Conservation (phyloP, 2,329 filamentous ascomycete species). For the Chaetomiaceae sp. region DNA sequence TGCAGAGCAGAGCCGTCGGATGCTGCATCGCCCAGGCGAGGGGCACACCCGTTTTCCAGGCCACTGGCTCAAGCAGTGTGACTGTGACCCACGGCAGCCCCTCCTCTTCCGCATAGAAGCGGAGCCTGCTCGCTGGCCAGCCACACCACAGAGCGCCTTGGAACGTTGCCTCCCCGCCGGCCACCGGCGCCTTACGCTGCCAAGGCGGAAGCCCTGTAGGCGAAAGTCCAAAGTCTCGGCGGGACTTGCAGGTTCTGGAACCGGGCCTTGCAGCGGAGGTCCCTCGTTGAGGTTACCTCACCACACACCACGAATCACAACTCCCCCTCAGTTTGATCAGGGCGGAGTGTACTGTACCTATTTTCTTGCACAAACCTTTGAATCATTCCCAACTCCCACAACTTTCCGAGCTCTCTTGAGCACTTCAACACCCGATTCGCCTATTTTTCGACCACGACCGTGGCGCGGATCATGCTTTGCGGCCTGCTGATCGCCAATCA, state of each 20-base stretch:
- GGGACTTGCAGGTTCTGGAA: constrained; percentile 18
- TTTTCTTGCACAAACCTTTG: constrained; percentile 4
- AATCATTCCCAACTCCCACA: too few relatives aligned
- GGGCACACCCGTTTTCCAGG: constrained; percentile 9
- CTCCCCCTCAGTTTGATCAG: not conserved
- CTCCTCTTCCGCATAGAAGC: constrained; percentile 17
- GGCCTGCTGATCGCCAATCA: constrained; percentile 15
- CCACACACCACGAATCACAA: not conserved
- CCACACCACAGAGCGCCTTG: not conserved
- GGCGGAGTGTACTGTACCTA: too few relatives aligned
- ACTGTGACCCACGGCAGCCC: not conserved
- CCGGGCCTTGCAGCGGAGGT: constrained; percentile 4
- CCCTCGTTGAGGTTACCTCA: constrained; percentile 10
- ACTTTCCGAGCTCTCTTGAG: too few relatives aligned
- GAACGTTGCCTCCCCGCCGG: too few relatives aligned
- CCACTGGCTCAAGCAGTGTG: not conserved
- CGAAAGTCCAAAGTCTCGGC: not conserved
- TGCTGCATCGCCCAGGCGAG: constrained; percentile 18
- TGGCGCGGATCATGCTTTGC: constrained; percentile 18
- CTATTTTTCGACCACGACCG: not conserved
- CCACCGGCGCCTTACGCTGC: not conserved
- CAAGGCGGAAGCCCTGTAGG: not conserved
- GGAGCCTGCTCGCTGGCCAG: not conserved
- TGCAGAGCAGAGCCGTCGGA: constrained; percentile 15
- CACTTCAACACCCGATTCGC: not conserved